A percentile compares a stretch with the other conserved stretches of the same genome.
These are phyloP conservation scores for Emmonsiellopsis sp. DNA, from an alignment of 2,329 filamentous ascomycete genomes.

Conservation along the genomic window DNA sequence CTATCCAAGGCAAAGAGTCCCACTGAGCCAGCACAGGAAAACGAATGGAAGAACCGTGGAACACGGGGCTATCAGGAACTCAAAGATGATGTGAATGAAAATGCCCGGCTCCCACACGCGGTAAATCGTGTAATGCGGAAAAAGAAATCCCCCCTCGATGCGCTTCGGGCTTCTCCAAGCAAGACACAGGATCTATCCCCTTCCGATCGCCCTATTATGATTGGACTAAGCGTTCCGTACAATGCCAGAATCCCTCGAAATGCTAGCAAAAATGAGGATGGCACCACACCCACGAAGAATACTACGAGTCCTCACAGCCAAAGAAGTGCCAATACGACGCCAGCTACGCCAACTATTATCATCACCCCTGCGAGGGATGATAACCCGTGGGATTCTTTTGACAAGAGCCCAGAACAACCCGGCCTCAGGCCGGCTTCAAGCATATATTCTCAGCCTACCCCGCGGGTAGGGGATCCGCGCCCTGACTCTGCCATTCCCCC, in stretches of 20 bases:
- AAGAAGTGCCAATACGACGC: slow-evolving; percentile 23
- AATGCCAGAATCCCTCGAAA: slow-evolving; percentile 3
- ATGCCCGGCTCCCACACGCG: slow-evolving; percentile 6
- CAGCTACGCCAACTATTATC: slow-evolving; percentile 37
- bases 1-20: slow-evolving; percentile 26
- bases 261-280: slow-evolving; percentile 15
- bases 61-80: slow-evolving; percentile 16
- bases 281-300: slow-evolving; percentile 9
- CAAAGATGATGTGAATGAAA: slow-evolving; percentile 9
- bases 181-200: slow-evolving; percentile 33
- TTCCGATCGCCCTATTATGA: slow-evolving; percentile 37
- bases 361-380: slow-evolving; percentile 37
- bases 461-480: slow-evolving; percentile 14
- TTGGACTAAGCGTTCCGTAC: slow-evolving; percentile 35
- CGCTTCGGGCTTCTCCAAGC: slow-evolving; percentile 11
- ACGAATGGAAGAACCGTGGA: slow-evolving; percentile 14
- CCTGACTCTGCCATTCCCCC: slow-evolving; percentile 24
- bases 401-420: slow-evolving; percentile 16
- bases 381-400: slow-evolving; percentile 24
- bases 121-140: slow-evolving; percentile 2
- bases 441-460: slow-evolving; percentile 35
- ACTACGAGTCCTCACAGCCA: slow-evolving; percentile 16
- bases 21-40: slow-evolving; percentile 12
- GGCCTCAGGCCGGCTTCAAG: slow-evolving; percentile 32
- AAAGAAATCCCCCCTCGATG: slow-evolving; percentile 3